Conservation (phyloP, 257 asterid genomes). For the Eustoma russellianum region DNA sequence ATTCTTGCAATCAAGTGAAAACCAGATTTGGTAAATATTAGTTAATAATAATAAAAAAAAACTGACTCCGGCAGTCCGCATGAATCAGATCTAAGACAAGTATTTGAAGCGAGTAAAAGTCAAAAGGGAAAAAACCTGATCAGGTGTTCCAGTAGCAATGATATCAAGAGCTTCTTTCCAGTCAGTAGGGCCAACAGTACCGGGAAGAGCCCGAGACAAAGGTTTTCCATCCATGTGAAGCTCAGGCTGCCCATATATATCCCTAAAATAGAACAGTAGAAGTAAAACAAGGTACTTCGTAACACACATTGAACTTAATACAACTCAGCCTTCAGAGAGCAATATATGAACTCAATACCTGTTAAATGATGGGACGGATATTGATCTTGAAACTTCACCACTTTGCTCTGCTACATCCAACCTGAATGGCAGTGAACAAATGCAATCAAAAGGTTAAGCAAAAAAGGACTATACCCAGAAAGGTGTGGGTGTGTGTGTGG, state of each 20-base stretch:
- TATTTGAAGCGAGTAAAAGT: slow-evolving; percentile 1
- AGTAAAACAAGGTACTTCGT: slow-evolving; percentile 1
- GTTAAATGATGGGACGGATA: slow-evolving; percentile 46
- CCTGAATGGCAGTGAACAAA: slow-evolving; percentile 32
- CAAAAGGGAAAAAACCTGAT: slow-evolving; percentile 47
- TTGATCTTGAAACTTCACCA: slow-evolving; percentile 67
- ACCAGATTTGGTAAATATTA: too few species aligned
- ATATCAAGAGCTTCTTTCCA: slow-evolving; percentile 96
- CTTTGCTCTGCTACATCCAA: slow-evolving; percentile 89
- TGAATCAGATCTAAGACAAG: background rate
- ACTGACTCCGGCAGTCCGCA: too few species aligned
- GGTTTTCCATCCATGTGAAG: slow-evolving; percentile 56
- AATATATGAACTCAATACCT: slow-evolving; percentile 31
- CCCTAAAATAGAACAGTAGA: slow-evolving; percentile 32
- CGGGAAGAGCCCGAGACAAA: slow-evolving; percentile 40
- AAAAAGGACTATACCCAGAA: slow-evolving; percentile 1
- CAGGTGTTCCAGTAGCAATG: slow-evolving; percentile 78
- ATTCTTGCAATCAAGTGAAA: too few species aligned
- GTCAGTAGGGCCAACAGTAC: slow-evolving; percentile 63
- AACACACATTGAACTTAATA: background rate
- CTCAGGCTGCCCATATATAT: slow-evolving; percentile 59
- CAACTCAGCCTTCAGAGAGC: background rate
- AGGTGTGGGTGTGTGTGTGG: too few species aligned
- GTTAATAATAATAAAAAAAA: too few species aligned
- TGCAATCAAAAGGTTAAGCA: slow-evolving; percentile 6